Evolutionary conservation across 345 rosid species (phyloP).

Genomic region (Pseudoturritis turrita): DNA sequence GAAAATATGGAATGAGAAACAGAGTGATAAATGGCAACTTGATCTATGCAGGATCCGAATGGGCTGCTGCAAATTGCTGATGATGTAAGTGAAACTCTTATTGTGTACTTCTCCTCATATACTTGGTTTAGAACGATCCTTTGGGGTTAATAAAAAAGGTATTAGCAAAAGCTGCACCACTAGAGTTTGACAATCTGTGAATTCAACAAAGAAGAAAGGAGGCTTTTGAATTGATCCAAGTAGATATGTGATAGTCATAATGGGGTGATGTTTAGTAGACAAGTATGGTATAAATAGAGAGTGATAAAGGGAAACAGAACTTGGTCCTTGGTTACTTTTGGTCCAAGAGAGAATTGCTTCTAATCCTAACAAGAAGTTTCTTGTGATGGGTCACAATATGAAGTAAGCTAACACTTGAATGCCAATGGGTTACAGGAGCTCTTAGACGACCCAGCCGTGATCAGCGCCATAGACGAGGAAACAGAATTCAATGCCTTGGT

Average conservation of each 20-base stretch:
- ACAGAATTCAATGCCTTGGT: slow-evolving; percentile 90
- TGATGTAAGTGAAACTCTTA: slow-evolving; percentile 56
- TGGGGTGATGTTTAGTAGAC: background rate
- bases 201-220: background rate
- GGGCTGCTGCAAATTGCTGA: slow-evolving; percentile 84
- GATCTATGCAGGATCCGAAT: slow-evolving; percentile 59
- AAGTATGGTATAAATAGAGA: background rate
- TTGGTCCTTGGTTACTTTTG: background rate
- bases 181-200: background rate
- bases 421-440: slow-evolving; percentile 54
- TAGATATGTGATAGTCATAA: background rate
- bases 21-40: slow-evolving; percentile 20
- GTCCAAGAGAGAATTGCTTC: background rate
- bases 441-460: slow-evolving; percentile 70
- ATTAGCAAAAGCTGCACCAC: background rate
- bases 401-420: slow-evolving; percentile 1
- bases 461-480: slow-evolving; percentile 81
- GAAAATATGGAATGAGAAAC: background rate
- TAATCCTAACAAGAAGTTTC: background rate
- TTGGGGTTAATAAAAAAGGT: background rate
- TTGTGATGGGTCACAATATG: background rate
- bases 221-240: background rate
- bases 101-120: background rate
- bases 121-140: background rate
- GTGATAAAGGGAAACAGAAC: background rate